Percentiles rank a stretch among this genome's conserved stretches.
Evolutionary conservation across 2,329 filamentous ascomycete genomes (phyloP).

Genomic region (Aureobasidium mangrovei): DNA sequence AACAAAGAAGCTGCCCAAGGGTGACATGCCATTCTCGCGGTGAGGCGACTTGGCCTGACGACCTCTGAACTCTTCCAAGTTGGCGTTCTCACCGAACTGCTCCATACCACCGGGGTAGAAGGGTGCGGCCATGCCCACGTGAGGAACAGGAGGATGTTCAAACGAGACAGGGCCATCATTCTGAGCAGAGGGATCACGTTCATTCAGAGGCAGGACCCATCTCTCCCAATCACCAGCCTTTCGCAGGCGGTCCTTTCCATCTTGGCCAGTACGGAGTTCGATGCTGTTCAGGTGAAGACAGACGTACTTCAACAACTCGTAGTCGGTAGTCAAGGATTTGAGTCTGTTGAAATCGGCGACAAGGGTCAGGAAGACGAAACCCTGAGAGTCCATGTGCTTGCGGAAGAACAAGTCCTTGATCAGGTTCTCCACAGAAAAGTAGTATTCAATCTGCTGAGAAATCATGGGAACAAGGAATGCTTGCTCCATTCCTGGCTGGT

Average conservation of each 20-base stretch:
- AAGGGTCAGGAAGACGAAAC: constrained; percentile 73
- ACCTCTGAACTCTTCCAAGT: constrained; percentile 16
- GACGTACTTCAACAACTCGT: constrained; percentile 64
- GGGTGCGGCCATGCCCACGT: constrained; percentile 24
- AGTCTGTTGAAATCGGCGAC: constrained; percentile 84
- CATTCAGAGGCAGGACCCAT: constrained; percentile 64
- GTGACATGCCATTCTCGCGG: constrained; percentile 20
- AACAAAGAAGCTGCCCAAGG: constrained; percentile 15
- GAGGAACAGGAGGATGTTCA: constrained; percentile 32
- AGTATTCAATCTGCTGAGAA: constrained; percentile 66
- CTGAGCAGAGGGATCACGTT: constrained; percentile 65
- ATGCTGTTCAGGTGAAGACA: constrained; percentile 64
- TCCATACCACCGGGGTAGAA: constrained; percentile 16
- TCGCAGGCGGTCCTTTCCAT: constrained; percentile 71
- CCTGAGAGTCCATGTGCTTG: constrained; percentile 88
- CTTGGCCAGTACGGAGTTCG: constrained; percentile 66
- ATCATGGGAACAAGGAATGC: constrained; percentile 49
- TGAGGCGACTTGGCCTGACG: constrained; percentile 23
- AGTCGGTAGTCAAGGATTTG: constrained; percentile 60
- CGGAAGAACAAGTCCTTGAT: constrained; percentile 88
- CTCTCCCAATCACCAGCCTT: constrained; percentile 66
- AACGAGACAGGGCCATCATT: constrained; percentile 56
- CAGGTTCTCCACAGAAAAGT: constrained; percentile 92
- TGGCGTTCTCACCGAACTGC: constrained; percentile 13
- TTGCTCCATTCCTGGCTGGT: constrained; percentile 50